These are phyloP conservation scores for Nitzschia sp. DNA, from an alignment of 108 stramenopile species.

Conservation along the genomic window DNA sequence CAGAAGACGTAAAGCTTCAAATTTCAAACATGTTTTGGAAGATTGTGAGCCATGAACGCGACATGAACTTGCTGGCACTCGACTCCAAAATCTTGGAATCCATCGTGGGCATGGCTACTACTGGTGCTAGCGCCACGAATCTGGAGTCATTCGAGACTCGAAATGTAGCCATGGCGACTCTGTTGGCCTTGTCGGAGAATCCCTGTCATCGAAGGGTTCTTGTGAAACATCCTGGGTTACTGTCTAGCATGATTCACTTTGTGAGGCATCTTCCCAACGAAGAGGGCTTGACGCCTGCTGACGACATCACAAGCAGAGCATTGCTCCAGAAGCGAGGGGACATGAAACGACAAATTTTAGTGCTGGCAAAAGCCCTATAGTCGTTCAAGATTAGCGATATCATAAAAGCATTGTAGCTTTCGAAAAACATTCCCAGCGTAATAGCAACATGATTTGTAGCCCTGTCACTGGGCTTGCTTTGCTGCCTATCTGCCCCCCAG, in stretches of 20 bases:
- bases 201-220: constrained; percentile 36
- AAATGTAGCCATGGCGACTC: constrained; percentile 1
- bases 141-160: background rate
- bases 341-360: constrained; percentile 23
- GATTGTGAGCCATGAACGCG: background rate
- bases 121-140: background rate
- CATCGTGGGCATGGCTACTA: background rate
- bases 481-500: too few species aligned
- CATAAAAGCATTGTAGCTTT: too few species aligned
- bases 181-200: constrained; percentile 25
- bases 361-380: constrained; percentile 24
- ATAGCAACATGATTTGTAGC: too few species aligned
- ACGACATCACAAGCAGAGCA: background rate
- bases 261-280: constrained; percentile 4
- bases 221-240: constrained; percentile 27
- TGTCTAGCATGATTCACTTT: constrained; percentile 37
- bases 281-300: background rate
- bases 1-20: background rate
- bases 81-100: background rate
- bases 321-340: constrained; percentile 8
- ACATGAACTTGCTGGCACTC: background rate
- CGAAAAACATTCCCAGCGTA: too few species aligned
- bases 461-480: too few species aligned
- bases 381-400: too few species aligned
- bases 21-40: background rate